Evolutionary conservation across 1,284 basidiomycete genomes (phyloP), one percentile per base, ranked within the genome.

Genomic region (Ustilago shanxiensis): DNA sequence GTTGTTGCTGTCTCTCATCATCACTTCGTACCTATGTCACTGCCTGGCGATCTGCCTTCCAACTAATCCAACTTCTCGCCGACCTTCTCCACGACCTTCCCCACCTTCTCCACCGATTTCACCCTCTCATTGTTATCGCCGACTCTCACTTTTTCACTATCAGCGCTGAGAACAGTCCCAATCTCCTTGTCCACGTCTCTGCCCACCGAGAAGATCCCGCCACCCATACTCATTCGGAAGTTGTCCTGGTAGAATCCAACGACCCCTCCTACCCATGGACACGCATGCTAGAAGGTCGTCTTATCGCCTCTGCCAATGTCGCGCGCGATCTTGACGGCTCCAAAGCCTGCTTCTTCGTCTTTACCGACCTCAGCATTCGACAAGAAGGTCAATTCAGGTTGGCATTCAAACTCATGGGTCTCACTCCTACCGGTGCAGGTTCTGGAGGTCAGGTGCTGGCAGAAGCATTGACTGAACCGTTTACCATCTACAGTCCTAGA

Each of bases 291-390:
- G 78, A 80, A 37, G 78, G 78, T 13, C 66, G 71, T 13, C 47
- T 78, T 7, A 66, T 76, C 2, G 74, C 76, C 8, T 70, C 63
- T 16, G 75, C 70, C 50, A 77, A 80, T 28, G 67, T 75, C 2
- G 75, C 69, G 9, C 64, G 70, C 22, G 78, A 80, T 26, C 54
- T 78, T 0, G 78, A 80, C 52, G 68, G 74, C 22, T 62, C 58
- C 1, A 41, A 60, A 18, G 78, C 75, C 13, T 78, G 75, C 62
- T 78, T 80, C 52, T 80, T 80, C 29, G 67, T 80, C 44, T 80
- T 81, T 29, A 69, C 73, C 22, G 75, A 81, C 44, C 66, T 79
- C 37, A 79, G 77, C 57, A 74, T 79, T 37, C 66, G 78, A 2
- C 73, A 79, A n/a, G 77, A 79, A 41, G 77, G 76, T 0, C 62